Percentiles rank a stretch among this genome's conserved stretches.
These are phyloP conservation scores for Punica granatum DNA, from an alignment of 345 rosid genomes.

Conservation along the genomic window DNA sequence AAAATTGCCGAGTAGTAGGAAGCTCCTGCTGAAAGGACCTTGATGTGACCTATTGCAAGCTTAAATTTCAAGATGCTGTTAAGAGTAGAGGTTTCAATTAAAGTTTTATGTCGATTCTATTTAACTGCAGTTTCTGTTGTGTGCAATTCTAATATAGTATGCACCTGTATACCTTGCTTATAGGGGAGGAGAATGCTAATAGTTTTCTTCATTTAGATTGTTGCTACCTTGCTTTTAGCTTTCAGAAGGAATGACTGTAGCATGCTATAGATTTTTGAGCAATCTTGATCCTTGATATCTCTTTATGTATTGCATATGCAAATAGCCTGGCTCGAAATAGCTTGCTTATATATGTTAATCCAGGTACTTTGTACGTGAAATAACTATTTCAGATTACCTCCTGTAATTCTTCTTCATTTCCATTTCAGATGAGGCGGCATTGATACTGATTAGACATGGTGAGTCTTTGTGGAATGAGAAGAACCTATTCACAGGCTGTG, in stretches of 20 bases:
- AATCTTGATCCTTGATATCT: neutral
- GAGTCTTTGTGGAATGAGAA: constrained; percentile 98
- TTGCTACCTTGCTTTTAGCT: neutral
- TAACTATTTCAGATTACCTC: neutral
- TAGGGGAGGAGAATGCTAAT: neutral
- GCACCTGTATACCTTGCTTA: neutral
- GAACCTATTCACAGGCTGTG: constrained; percentile 97
- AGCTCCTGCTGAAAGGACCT: neutral
- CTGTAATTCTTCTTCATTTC: neutral
- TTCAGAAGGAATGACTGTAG: no score
- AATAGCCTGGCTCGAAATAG: no score
- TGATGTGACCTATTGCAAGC: neutral
- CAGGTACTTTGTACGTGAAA: neutral
- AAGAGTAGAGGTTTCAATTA: neutral
- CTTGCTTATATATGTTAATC: neutral
- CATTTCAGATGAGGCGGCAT: constrained; percentile 66
- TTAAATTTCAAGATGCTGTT: neutral
- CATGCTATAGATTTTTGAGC: neutral
- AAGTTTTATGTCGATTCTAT: neutral
- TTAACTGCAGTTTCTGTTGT: neutral
- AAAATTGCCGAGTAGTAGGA: neutral
- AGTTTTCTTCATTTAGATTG: neutral
- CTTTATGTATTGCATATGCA: neutral
- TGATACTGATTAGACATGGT: constrained; percentile 92
- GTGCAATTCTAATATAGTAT: neutral